Conservation (phyloP, 805 yeast genomes). For the Maudiozyma saulgeensis region DNA sequence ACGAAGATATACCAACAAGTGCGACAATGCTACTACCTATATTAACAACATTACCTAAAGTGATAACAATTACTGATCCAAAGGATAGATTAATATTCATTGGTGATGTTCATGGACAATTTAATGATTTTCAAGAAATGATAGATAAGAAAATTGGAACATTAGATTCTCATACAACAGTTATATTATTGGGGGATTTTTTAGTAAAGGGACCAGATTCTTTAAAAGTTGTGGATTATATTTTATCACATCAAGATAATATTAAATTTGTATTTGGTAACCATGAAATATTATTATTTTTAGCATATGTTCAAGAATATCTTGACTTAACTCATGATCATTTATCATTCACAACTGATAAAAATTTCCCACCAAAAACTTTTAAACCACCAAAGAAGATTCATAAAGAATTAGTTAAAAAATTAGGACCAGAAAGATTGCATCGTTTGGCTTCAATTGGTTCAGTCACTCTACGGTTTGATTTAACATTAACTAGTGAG, state of each 20-base stretch:
- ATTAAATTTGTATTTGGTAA: conserved; percentile 79
- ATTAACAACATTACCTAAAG: conserved; percentile 2
- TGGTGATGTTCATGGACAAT: conserved; percentile 87
- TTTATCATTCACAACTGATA: conserved; percentile 11
- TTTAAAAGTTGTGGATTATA: conserved; percentile 53
- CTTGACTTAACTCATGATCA: conserved; percentile 11
- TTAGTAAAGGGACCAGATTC: conserved; percentile 78
- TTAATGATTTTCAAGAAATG: conserved; percentile 42
- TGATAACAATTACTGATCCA: conserved; percentile 5
- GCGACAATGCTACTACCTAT: neutral
- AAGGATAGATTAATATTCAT: conserved; percentile 47
- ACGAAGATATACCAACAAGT: neutral
- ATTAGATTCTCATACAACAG: conserved; percentile 32
- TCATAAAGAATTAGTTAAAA: conserved; percentile 15
- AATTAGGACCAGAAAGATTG: conserved; percentile 15
- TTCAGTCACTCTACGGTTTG: conserved; percentile 13
- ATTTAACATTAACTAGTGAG: conserved; percentile 10
- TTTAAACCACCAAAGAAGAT: conserved; percentile 10
- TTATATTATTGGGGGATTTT: conserved; percentile 77
- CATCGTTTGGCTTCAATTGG: conserved; percentile 14
- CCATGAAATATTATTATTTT: conserved; percentile 69
- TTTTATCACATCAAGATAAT: conserved; percentile 37
- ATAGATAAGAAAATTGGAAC: conserved; percentile 37
- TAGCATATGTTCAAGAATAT: conserved; percentile 38
- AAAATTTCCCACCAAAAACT: conserved; percentile 11